Evolutionary conservation across 2,329 filamentous ascomycete genomes (phyloP).

Genomic region (Raffaelea albimanens): DNA sequence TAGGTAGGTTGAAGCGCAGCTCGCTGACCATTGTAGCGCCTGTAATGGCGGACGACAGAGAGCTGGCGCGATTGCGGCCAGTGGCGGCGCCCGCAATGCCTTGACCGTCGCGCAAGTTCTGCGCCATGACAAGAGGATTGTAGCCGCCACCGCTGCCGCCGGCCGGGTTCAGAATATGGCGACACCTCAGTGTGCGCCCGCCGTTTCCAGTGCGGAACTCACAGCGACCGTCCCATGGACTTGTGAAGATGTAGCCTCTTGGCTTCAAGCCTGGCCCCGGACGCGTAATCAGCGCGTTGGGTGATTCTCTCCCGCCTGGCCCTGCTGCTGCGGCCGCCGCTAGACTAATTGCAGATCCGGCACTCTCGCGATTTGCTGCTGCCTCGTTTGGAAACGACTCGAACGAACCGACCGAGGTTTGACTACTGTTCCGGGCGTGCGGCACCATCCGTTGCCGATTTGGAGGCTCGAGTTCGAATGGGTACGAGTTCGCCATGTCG

Average conservation of each 20-base stretch:
- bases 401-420: conserved; percentile 20
- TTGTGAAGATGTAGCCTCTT: conserved; percentile 66
- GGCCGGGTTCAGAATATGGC: conserved; percentile 47
- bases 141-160: conserved; percentile 21
- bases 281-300: conserved; percentile 23
- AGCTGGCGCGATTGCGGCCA: conserved; percentile 15
- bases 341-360: too few relatives aligned
- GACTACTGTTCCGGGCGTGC: conserved; percentile 3
- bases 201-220: conserved; percentile 72
- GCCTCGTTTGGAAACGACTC: conserved; percentile 8
- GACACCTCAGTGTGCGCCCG: conserved; percentile 66
- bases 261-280: conserved; percentile 41
- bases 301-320: not conserved
- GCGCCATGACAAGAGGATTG: conserved; percentile 34
- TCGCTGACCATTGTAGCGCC: conserved; percentile 58
- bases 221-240: conserved; percentile 81
- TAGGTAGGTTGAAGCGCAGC: conserved; percentile 80
- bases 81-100: conserved; percentile 16
- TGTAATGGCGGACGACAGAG: conserved; percentile 20
- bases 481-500: not conserved
- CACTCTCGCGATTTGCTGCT: too few relatives aligned
- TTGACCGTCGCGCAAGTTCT: conserved; percentile 19
- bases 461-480: conserved; percentile 14
- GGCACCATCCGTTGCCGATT: not conserved
- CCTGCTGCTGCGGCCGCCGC: not conserved